Evolutionary conservation across 2,329 filamentous ascomycete genomes (phyloP).

Genomic region (Cytospora mali): DNA sequence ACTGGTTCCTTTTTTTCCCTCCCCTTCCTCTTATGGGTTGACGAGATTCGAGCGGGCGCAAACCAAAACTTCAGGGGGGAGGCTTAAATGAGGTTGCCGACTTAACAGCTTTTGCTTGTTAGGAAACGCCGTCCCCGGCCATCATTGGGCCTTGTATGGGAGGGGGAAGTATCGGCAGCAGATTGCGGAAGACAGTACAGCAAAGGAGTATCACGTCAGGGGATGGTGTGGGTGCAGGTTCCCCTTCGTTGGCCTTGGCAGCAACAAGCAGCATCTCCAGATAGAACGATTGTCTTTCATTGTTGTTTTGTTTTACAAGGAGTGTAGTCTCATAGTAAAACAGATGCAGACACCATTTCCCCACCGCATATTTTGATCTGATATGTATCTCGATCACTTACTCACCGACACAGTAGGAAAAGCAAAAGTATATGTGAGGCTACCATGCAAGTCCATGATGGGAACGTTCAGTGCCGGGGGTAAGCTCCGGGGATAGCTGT

Average conservation of each 20-base stretch:
- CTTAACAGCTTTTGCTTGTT: constrained; percentile 3
- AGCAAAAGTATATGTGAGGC: constrained; percentile 10
- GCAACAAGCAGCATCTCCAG: constrained; percentile 7
- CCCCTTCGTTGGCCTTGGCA: constrained; percentile 11
- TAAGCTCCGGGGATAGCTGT: constrained; percentile 8
- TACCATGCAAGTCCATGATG: constrained; percentile 1
- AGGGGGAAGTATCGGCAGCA: constrained; percentile 1
- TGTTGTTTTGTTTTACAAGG: neutral
- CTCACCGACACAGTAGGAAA: constrained; percentile 7
- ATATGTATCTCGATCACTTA: neutral
- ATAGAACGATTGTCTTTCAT: no score
- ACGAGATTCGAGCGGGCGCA: constrained; percentile 14
- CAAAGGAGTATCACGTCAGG: constrained; percentile 1
- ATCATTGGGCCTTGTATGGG: neutral
- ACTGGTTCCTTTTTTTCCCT: neutral
- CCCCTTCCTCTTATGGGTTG: neutral
- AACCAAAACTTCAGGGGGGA: constrained; percentile 10
- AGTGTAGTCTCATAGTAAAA: constrained; percentile 22
- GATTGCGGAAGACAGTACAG: constrained; percentile 3
- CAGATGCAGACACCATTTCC: neutral
- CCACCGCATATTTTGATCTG: neutral
- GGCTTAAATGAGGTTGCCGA: neutral
- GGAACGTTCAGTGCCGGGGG: neutral
- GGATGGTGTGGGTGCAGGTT: constrained; percentile 1
- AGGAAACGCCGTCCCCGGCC: constrained; percentile 2